Conservation (phyloP, 2,329 filamentous ascomycete species). For the Penicillium sumatraense region DNA sequence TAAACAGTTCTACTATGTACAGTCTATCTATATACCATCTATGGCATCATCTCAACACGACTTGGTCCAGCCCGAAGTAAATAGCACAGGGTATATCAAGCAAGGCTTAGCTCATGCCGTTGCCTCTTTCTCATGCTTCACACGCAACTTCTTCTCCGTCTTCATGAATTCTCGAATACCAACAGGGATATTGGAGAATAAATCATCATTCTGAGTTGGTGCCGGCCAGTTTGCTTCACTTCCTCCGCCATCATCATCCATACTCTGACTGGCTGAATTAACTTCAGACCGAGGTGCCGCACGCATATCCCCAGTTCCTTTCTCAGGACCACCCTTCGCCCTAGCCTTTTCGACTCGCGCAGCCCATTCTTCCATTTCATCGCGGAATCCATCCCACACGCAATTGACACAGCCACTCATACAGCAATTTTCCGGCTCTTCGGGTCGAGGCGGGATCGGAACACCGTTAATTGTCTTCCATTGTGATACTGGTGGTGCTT, state of each 20-base stretch:
- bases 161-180: slow-evolving; percentile 98
- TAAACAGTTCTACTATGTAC: slow-evolving; percentile 13
- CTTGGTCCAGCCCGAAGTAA: neutral
- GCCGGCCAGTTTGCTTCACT: slow-evolving; percentile 69
- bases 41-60: slow-evolving; percentile 7
- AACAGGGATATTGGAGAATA: slow-evolving; percentile 83
- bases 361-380: slow-evolving; percentile 91
- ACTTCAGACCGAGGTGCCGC: slow-evolving; percentile 46
- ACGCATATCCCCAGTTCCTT: slow-evolving; percentile 34
- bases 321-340: slow-evolving; percentile 35
- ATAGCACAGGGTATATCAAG: slow-evolving; percentile 19
- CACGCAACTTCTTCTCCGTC: slow-evolving; percentile 86
- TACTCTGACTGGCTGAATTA: slow-evolving; percentile 59
- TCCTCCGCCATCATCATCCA: slow-evolving; percentile 81
- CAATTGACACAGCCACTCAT: slow-evolving; percentile 99
- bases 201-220: slow-evolving; percentile 55
- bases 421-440: slow-evolving; percentile 96
- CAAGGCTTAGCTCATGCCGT: slow-evolving; percentile 15
- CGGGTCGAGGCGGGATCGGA: slow-evolving; percentile 78
- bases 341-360: slow-evolving; percentile 66
- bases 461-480: slow-evolving; percentile 72
- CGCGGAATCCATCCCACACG: slow-evolving; percentile 89
- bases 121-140: slow-evolving; percentile 66
- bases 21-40: slow-evolving; percentile 18
- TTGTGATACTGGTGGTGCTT: slow-evolving; percentile 62